Evolutionary conservation across 768 basidiomycete species (phyloP), one percentile per base, ranked within the genome.

Genomic region (Phlegmacium glaucopus): DNA sequence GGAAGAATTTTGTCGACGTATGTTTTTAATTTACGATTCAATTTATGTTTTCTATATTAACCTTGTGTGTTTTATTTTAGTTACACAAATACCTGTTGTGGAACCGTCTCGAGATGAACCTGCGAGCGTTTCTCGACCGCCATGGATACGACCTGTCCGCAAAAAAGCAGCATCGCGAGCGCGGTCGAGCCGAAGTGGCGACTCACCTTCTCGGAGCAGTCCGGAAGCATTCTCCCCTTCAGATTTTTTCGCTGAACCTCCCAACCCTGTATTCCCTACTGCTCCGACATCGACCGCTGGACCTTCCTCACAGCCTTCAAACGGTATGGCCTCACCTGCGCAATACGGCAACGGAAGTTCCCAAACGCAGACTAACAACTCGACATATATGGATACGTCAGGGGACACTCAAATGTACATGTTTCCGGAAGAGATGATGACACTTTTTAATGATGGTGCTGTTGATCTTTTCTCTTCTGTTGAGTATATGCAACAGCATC

Each of bases 1-100:
- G 78, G 93, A 95, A 61, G 94, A 95, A 64, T 94, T 94, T 64
- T 95, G 94, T 70, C 82, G 93, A 63, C 67, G 91, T 86, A 52
- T 65, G 72, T 72, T 50, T 34, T 36, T 34, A 34, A 41, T 49
- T 48, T 36, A 48, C 45, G 37, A 47, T 28, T 43, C 26, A 32
- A 38, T 46, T 44, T 25, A 13, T 59, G 54, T 9, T 61, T 39
- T 37, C 42, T 4, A 45, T 48, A 44, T 37, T 53, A 88, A n/a
- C n/a, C n/a, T n/a, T 25, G 13, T 59, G 54, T 9, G 61, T 39
- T 37, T 43, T 4, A 45, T 48, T 45, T 37, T 53, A 88, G 85
- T 87, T 57, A 91, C 90, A 3, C 85, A 89, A 61, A 92, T 94
- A 52, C 91, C 93, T 39, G 22, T 22, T 22, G 77, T 94, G 41